These are phyloP conservation scores for Pseudomassariella vexata DNA, from an alignment of 2,329 filamentous ascomycete species.

Conservation along the genomic window DNA sequence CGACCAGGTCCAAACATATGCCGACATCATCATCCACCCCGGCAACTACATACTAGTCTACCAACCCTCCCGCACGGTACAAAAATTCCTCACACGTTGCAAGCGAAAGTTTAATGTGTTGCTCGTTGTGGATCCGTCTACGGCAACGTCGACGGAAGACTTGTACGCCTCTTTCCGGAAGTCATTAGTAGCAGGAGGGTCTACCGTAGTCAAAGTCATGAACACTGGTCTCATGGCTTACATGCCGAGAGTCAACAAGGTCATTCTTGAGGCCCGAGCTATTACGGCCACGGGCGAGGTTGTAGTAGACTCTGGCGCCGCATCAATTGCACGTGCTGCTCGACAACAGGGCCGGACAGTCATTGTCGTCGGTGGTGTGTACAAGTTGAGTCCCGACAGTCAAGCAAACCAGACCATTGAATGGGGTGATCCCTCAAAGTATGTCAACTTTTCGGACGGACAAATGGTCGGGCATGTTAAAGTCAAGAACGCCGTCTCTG, in stretches of 20 bases:
- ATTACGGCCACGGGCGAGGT: constrained; percentile 86
- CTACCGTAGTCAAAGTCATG: constrained; percentile 76
- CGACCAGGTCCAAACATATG: constrained; percentile 83
- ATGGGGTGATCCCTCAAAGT: constrained; percentile 73
- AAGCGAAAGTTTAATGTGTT: constrained; percentile 92
- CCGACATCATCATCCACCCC: constrained; percentile 87
- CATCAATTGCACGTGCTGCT: constrained; percentile 77
- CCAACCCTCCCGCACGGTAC: constrained; percentile 78
- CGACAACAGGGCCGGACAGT: constrained; percentile 78
- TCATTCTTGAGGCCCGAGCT: constrained; percentile 81
- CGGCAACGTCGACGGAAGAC: constrained; percentile 27
- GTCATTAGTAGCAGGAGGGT: constrained; percentile 69
- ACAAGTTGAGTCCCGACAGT: constrained; percentile 88
- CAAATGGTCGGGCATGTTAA: constrained; percentile 72
- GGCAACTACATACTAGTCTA: constrained; percentile 90
- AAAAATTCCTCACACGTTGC: constrained; percentile 78
- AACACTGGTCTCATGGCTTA: constrained; percentile 86
- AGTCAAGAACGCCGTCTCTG: constrained; percentile 72
- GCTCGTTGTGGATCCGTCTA: constrained; percentile 61
- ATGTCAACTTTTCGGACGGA: constrained; percentile 74
- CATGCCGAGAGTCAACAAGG: constrained; percentile 93
- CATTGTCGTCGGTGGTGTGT: constrained; percentile 83
- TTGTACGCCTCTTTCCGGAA: constrained; percentile 61
- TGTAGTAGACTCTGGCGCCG: constrained; percentile 77
- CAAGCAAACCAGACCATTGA: constrained; percentile 83